These are phyloP conservation scores for Gnaphalium uliginosum DNA, from an alignment of 129 eudicot genomes.

Conservation along the genomic window DNA sequence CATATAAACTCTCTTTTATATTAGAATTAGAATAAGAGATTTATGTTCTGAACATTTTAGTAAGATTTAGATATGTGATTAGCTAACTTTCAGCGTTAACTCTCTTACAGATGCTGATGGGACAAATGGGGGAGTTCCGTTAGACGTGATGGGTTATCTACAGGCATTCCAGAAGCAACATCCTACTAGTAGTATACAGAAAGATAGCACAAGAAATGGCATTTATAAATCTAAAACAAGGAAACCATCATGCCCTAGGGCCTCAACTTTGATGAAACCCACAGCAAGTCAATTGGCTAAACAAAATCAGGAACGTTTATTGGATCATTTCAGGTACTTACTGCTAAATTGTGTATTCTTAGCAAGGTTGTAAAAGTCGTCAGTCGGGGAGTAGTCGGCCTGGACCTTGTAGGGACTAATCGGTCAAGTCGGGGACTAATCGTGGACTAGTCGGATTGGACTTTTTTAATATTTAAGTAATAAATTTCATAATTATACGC, in stretches of 20 bases:
- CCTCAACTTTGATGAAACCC: conserved; percentile 96
- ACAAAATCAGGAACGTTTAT: conserved; percentile 62
- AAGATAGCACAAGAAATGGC: conserved; percentile 37
- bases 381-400: too few species aligned
- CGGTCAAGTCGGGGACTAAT: too few species aligned
- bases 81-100: not conserved
- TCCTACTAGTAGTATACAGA: conserved; percentile 34
- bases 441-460: too few species aligned
- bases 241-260: conserved; percentile 60
- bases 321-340: conserved; percentile 52
- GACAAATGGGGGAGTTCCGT: conserved; percentile 36
- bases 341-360: not conserved
- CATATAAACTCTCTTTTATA: too few species aligned
- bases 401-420: too few species aligned
- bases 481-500: too few species aligned
- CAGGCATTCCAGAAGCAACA: conserved; percentile 42
- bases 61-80: conserved; percentile 2
- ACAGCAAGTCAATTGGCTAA: conserved; percentile 95
- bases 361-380: too few species aligned
- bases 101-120: conserved; percentile 41
- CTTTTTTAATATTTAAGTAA: too few species aligned
- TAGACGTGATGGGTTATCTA: conserved; percentile 26
- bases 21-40: too few species aligned
- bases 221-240: conserved; percentile 44
- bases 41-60: not conserved